Base-by-base conservation (phyloP, 164 flowering plant genomes). In the Magnolia changhungtana region DNA sequence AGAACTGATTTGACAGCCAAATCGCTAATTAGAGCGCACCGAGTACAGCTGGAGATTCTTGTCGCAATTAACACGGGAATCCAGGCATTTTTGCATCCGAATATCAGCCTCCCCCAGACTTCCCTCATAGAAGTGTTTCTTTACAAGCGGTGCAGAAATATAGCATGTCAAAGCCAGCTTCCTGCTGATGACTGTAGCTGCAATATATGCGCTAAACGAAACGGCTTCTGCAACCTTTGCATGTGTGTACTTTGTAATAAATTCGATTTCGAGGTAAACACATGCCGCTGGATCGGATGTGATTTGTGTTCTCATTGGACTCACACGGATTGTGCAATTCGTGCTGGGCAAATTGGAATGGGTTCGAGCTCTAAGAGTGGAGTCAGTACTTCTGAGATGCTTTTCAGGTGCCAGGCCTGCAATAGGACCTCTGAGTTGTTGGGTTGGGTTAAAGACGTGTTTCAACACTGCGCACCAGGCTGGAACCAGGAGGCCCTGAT, bases 361-460 rank as follows among this genome's bases (percentile, higher is more conserved):
- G 99, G 96, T 24, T 83, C 91, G 75, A 79, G 88, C 80, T 86
- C 77, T 29, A 96, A 90, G 85, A 86, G 70, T 79, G 97, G 89
- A 51, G 80, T 85, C 23, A 89, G 89, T 64, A 83, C 87, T 13
- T 72, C 88, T 66, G 99, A 96, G 83, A 96, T 94, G 98, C 87
- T 91, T 74, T 94, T 96, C 79, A 87, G 87, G 78, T 96, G 99
- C 77, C 86, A 92, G 75, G 98, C 98, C 78, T 96, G 98, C 85
- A 90, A 83, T 80, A 85, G 88, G 74, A 91, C 98, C 27, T 96
- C 99, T 7, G 98, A 96, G 85, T 85, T 96, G 68, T 81, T 96
- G 58, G 99, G 99, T 8, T 96, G 99, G 98, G 99, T 92, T 64
- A 96, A 91, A 80, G 98, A 96, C 86, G 98, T 94, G 13, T 94